These are phyloP conservation scores for Trichopus zeylanicus DNA, from an alignment of 116 monocot species.

Conservation along the genomic window DNA sequence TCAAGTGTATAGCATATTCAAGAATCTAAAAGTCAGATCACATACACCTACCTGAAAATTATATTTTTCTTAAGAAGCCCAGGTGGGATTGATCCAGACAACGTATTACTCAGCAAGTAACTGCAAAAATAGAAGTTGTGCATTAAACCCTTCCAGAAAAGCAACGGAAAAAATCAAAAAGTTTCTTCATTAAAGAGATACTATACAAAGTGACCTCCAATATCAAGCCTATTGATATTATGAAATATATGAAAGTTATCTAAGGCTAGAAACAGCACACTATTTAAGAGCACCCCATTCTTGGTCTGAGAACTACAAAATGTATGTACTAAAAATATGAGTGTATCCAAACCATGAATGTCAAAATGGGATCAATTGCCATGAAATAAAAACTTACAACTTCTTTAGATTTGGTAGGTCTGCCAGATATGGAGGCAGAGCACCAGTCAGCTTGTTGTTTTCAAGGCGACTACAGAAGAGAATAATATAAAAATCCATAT, in stretches of 20 bases:
- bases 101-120: constrained; percentile 61
- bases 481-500: not conserved
- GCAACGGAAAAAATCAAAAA: no score
- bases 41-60: constrained; percentile 54
- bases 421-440: constrained; percentile 54
- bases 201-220: not conserved
- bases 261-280: not conserved
- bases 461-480: constrained; percentile 71
- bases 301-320: not conserved
- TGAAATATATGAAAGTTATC: no score
- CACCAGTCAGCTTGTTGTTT: constrained; percentile 71
- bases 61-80: constrained; percentile 47
- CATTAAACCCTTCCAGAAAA: not conserved
- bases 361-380: not conserved
- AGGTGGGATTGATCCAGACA: constrained; percentile 49
- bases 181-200: not conserved
- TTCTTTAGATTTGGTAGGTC: constrained; percentile 68
- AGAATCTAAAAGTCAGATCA: no score
- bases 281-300: not conserved
- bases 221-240: not conserved
- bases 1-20: no score
- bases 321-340: not conserved
- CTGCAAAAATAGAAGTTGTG: constrained; percentile 19
- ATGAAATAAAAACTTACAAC: constrained; percentile 55
- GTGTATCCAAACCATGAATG: not conserved